phyloP scores from a whole-genome alignment of 164 flowering plant species.

The Nymphaea thermarum region DNA sequence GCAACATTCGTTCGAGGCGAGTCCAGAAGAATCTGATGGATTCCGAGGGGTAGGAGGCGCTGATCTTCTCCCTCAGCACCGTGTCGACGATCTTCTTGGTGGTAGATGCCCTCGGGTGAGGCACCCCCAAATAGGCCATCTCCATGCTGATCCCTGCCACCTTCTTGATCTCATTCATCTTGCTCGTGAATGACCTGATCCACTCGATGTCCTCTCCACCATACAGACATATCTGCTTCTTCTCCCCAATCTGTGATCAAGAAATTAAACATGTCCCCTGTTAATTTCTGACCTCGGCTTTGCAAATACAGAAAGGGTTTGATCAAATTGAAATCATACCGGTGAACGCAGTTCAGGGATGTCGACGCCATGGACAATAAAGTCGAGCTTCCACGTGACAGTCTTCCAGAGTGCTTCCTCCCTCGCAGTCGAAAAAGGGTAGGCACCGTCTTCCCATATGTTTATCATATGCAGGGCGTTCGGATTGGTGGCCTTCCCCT shows the following conservation, averaged over 20 bases:
- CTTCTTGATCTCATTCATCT: slow-evolving; percentile 20
- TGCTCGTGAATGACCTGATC: slow-evolving; percentile 40
- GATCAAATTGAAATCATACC: not conserved
- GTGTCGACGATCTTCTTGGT: slow-evolving; percentile 17
- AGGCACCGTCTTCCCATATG: slow-evolving; percentile 69
- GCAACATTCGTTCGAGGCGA: slow-evolving; percentile 48
- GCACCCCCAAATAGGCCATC: slow-evolving; percentile 20
- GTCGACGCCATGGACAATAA: slow-evolving; percentile 32
- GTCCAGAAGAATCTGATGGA: slow-evolving; percentile 47
- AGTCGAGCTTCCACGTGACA: slow-evolving; percentile 33
- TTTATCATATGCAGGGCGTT: slow-evolving; percentile 58
- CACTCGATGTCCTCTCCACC: slow-evolving; percentile 56
- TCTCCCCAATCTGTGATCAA: slow-evolving; percentile 47
- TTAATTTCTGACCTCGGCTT: too few species aligned
- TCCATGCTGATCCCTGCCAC: slow-evolving; percentile 31
- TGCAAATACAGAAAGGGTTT: not conserved
- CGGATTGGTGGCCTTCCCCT: slow-evolving; percentile 34
- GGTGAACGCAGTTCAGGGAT: slow-evolving; percentile 6
- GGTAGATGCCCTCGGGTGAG: slow-evolving; percentile 10
- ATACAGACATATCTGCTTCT: slow-evolving; percentile 45
- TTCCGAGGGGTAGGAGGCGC: slow-evolving; percentile 14
- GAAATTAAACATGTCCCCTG: too few species aligned
- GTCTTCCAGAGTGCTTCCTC: slow-evolving; percentile 59
- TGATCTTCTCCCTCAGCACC: slow-evolving; percentile 22
- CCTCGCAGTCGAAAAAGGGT: slow-evolving; percentile 54